Base-by-base conservation (phyloP, 345 rosid genomes). In the Euclidium syriacum region DNA sequence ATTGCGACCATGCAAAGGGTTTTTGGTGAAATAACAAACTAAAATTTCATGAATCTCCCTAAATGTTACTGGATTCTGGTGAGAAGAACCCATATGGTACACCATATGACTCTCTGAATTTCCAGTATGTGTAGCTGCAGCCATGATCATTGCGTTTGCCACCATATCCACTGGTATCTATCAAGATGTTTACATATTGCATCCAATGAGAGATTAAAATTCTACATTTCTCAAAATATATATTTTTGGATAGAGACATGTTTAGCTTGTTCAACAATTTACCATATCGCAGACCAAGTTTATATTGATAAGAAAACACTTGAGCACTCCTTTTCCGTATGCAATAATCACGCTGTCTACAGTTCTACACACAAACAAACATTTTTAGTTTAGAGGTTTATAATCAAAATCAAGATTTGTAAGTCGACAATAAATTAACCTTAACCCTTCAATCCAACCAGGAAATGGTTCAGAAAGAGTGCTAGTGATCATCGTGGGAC, bases 361-460 rank as follows among this genome's bases (percentile, higher is more conserved):
- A 20, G 86, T 87, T 70, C 97, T 90, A 65, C 38, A 58, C 12
- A 7, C n/a, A 3, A 9, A 2, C 32, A 12, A 5, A 4, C 14
- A 12, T 36, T 26, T 6, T 26, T 26, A 14, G 2, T 51, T 54
- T 57, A 10, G 11, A 34, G 27, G 24, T 9, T 41, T 38, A 1
- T 0, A 41, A 47, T n/a, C n/a, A 24, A 48, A 16, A 23, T 5
- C 34, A 3, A 48, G n/a, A 62, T 16, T 26, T 12, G 14, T 40
- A n/a, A 1, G 19, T 11, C 4, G 24, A 48, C 36, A 8, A 51
- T 6, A 26, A 36, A 20, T n/a, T 2, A 58, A 83, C 96, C 86
- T 86, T n/a, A 85, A 42, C 3, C 87, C 90, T 81, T 88, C 91
- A 42, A 84, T 80, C 95, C 95, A 88, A 25, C 95, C 95, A 2